Evolutionary conservation across 2,329 filamentous ascomycete genomes (phyloP).

Genomic region (Scedosporium apiospermum): DNA sequence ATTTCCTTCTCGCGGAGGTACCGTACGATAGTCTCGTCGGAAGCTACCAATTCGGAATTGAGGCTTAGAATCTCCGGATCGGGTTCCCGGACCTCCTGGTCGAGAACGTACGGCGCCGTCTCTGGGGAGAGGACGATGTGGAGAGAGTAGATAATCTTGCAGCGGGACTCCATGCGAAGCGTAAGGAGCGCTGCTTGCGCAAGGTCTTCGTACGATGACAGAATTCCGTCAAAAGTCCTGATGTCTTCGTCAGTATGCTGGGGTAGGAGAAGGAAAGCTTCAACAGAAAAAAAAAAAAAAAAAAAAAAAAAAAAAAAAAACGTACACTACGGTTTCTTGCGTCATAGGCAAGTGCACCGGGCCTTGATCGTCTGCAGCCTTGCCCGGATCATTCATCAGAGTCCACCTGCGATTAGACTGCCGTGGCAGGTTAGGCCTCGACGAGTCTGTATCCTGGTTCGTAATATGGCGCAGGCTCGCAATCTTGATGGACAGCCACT

Average conservation of each 20-base stretch:
- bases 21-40: conserved; percentile 70
- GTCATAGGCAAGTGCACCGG: conserved; percentile 83
- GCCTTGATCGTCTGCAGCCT: conserved; percentile 47
- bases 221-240: conserved; percentile 77
- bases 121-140: conserved; percentile 50
- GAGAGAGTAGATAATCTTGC: conserved; percentile 75
- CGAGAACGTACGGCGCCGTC: conserved; percentile 52
- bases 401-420: conserved; percentile 73
- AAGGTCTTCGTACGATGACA: conserved; percentile 74
- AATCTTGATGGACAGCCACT: conserved; percentile 86
- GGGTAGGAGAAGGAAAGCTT: too few relatives aligned
- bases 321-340: conserved; percentile 71
- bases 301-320: too few relatives aligned
- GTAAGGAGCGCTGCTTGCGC: conserved; percentile 72
- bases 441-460: conserved; percentile 57
- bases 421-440: conserved; percentile 41
- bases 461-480: conserved; percentile 76
- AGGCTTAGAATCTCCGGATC: conserved; percentile 74
- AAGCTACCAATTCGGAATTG: conserved; percentile 74
- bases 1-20: conserved; percentile 65
- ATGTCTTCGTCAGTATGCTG: conserved; percentile 16
- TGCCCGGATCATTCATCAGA: conserved; percentile 55
- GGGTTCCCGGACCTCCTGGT: conserved; percentile 66
- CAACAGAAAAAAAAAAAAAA: too few relatives aligned
- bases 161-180: conserved; percentile 80